Base-by-base conservation (phyloP, 495 filamentous ascomycete genomes). In the Daldinia decipiens region DNA sequence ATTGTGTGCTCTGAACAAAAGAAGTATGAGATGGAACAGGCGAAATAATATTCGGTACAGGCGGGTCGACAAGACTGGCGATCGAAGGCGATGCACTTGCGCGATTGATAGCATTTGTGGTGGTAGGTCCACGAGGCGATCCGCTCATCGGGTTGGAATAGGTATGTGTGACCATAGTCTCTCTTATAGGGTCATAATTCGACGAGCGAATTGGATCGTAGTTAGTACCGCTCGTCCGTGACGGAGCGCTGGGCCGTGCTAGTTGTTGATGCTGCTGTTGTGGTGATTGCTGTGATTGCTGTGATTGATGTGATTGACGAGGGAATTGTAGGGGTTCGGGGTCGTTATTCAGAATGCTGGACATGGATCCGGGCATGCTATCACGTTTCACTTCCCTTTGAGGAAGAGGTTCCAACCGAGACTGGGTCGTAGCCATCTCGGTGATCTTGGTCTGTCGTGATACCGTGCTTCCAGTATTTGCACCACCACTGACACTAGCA, bases 71-170 rank as follows among this genome's bases (percentile, higher is more conserved):
- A 38, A 97, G 85, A 77, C 92, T 95, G 19, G 93, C 89, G 67
- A 97, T 97, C 0, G 94, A 93, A 7, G 94, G 93, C 26, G 94
- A 97, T 19, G 92, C 91, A 76, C 92, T 95, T 17, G 93, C 92
- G 56, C 91, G 87, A 74, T 88, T 91, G 43, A 80, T 78, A 62
- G 74, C 72, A 24, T 56, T 51, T 39, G 59, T 80, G 59, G 65
- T 82, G 58, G 80, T 83, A 15, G 83, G 82, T 0, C 85, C 82
- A 13, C 87, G 83, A 17, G 86, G 84, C n/a, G 87, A 86, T 21
- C 82, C 83, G 15, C 53, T 21, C 59, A 85, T 83, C 4, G 86
- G 79, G 40, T 83, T 87, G 40, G 78, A 79, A 36, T 88, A 87
- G 29, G 81, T 79, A 58, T 85, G 77, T 68, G 76, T 74, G 71